Evolutionary conservation across 192 early-diverging fungal species (phyloP).

Genomic region (Linnemannia schmuckeri): DNA sequence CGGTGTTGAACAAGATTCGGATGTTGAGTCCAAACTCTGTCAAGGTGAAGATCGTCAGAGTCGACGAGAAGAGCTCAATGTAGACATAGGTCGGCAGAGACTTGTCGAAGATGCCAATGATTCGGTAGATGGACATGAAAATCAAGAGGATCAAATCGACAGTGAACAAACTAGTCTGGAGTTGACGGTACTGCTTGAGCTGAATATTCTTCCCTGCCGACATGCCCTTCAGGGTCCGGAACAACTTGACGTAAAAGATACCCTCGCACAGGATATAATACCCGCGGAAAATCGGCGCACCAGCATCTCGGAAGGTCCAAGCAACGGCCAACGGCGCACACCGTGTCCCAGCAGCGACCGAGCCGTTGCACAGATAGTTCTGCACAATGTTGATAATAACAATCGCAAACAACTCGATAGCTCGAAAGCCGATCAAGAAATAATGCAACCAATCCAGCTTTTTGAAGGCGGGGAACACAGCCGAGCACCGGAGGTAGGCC

Average conservation of each 20-base stretch:
- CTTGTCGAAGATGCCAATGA: slow-evolving; percentile 45
- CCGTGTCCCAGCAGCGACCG: slow-evolving; percentile 31
- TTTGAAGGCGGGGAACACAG: slow-evolving; percentile 37
- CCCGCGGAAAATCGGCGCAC: slow-evolving; percentile 47
- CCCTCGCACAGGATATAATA: slow-evolving; percentile 55
- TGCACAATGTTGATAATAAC: slow-evolving; percentile 46
- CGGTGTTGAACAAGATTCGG: slow-evolving; percentile 41
- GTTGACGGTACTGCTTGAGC: slow-evolving; percentile 45
- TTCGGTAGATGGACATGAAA: slow-evolving; percentile 54
- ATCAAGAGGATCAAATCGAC: slow-evolving; percentile 43
- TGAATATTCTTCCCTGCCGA: slow-evolving; percentile 19
- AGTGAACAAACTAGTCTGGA: slow-evolving; percentile 53
- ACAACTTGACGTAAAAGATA: slow-evolving; percentile 52
- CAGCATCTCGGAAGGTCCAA: slow-evolving; percentile 44
- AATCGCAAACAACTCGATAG: slow-evolving; percentile 38
- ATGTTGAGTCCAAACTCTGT: slow-evolving; percentile 58
- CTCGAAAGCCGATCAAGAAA: slow-evolving; percentile 40
- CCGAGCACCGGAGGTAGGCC: slow-evolving; percentile 53
- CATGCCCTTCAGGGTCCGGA: slow-evolving; percentile 48
- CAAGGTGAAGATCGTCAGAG: slow-evolving; percentile 51
- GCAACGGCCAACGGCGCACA: slow-evolving; percentile 33
- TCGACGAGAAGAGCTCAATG: slow-evolving; percentile 49
- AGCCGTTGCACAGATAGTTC: slow-evolving; percentile 43
- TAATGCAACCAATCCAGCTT: slow-evolving; percentile 42
- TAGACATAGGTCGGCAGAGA: slow-evolving; percentile 50